phyloP scores from a whole-genome alignment of 441 rosid genomes.

The Adansonia madagascariensis region DNA sequence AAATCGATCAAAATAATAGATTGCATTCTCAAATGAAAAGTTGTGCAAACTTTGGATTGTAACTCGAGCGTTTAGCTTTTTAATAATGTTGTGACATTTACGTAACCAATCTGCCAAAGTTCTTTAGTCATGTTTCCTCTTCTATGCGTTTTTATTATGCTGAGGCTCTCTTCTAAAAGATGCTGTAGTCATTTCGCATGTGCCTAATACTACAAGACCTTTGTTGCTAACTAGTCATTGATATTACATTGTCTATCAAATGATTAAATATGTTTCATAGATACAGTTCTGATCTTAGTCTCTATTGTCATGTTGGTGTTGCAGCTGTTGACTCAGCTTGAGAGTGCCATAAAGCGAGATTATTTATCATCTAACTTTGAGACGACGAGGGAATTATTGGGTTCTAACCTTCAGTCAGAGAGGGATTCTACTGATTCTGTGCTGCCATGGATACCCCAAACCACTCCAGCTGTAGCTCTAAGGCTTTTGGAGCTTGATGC shows the following conservation, averaged over 20 bases:
- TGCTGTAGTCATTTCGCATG: background rate
- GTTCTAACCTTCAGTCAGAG: conserved; percentile 30
- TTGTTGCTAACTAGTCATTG: background rate
- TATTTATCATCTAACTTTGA: conserved; percentile 63
- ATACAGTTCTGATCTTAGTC: conserved; percentile 15
- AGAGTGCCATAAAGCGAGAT: conserved; percentile 74
- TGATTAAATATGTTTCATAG: background rate
- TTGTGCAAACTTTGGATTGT: background rate
- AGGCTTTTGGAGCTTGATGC: conserved; percentile 87
- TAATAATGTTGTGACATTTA: background rate
- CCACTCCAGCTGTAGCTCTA: conserved; percentile 79
- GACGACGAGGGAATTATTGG: conserved; percentile 72
- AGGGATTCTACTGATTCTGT: conserved; percentile 42
- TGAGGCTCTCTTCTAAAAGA: background rate
- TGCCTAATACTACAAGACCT: background rate
- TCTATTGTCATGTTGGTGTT: conserved; percentile 22
- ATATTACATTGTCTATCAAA: background rate
- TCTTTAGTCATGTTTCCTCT: background rate
- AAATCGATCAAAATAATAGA: background rate
- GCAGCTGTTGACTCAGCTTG: conserved; percentile 76
- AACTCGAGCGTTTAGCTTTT: background rate
- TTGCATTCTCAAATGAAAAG: background rate
- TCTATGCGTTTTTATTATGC: conserved; percentile 12
- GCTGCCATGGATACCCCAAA: conserved; percentile 91
- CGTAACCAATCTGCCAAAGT: background rate